phyloP scores from a whole-genome alignment of 345 rosid species.

The Fremontodendron californicum region DNA sequence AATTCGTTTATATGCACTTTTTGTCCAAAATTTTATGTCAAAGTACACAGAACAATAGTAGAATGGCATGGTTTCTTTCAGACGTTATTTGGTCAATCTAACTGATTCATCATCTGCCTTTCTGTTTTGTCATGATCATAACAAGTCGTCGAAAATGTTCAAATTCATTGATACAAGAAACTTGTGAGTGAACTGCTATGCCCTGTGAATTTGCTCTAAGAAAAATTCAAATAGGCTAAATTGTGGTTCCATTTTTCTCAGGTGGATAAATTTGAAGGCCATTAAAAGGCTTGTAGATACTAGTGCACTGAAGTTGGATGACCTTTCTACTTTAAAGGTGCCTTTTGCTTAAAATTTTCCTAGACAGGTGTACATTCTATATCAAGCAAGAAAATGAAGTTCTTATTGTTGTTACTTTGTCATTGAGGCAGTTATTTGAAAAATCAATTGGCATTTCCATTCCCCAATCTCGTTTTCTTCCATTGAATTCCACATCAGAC shows the following conservation, averaged over 20 bases:
- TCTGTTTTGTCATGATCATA: slow-evolving; percentile 22
- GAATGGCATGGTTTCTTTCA: slow-evolving; percentile 14
- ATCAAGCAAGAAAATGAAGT: background rate
- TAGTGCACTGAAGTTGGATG: slow-evolving; percentile 30
- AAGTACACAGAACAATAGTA: background rate
- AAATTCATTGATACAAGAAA: slow-evolving; percentile 45
- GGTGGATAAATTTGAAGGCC: slow-evolving; percentile 57
- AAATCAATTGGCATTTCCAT: slow-evolving; percentile 36
- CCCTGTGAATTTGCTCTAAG: background rate
- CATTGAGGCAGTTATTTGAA: slow-evolving; percentile 42
- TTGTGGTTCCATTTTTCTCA: slow-evolving; percentile 20
- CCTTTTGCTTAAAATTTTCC: background rate
- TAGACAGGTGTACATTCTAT: background rate
- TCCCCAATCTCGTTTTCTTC: slow-evolving; percentile 43
- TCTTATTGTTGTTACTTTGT: slow-evolving; percentile 12
- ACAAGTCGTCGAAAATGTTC: slow-evolving; percentile 38
- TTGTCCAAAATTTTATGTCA: slow-evolving; percentile 1
- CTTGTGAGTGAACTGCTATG: slow-evolving; percentile 38
- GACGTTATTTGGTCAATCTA: background rate
- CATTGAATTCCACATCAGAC: slow-evolving; percentile 48
- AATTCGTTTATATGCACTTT: background rate
- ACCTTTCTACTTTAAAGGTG: slow-evolving; percentile 32
- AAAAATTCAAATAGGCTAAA: slow-evolving; percentile 4
- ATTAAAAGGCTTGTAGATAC: slow-evolving; percentile 44
- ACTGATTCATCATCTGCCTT: slow-evolving; percentile 10